Percentiles rank a stretch among this genome's conserved stretches.
Conservation (phyloP, 768 basidiomycete species). For the Rhizopogon roseolus region DNA sequence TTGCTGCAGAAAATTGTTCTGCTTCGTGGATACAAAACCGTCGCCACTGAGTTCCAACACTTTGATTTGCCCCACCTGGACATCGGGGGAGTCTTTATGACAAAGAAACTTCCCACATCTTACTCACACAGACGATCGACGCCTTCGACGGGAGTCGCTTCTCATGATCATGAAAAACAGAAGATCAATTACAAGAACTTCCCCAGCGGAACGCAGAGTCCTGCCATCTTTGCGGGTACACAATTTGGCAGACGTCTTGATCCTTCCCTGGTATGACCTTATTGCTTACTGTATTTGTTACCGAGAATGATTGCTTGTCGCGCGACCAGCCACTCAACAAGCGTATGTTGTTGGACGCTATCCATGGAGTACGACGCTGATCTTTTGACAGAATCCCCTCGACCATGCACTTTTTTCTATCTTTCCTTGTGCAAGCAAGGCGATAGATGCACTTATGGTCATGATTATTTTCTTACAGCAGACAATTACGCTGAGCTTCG, state of each 20-base stretch:
- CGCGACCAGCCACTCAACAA: constrained; percentile 24
- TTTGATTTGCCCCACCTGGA: constrained; percentile 27
- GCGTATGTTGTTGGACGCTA: constrained; percentile 14
- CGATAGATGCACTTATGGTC: constrained; percentile 28
- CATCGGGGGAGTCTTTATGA: constrained; percentile 33
- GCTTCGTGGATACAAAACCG: constrained; percentile 33
- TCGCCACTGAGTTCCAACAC: constrained; percentile 29
- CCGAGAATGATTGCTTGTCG: background rate
- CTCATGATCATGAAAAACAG: constrained; percentile 23
- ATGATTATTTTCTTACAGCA: constrained; percentile 26
- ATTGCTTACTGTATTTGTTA: background rate
- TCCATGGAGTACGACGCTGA: background rate
- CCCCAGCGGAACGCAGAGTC: background rate
- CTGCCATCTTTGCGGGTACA: background rate
- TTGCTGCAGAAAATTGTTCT: constrained; percentile 32
- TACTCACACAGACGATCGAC: constrained; percentile 1
- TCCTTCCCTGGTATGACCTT: constrained; percentile 2
- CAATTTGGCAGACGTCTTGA: constrained; percentile 3
- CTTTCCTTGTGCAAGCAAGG: constrained; percentile 26
- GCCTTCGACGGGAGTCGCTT: constrained; percentile 1
- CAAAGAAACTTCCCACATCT: constrained; percentile 17
- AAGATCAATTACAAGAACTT: background rate
- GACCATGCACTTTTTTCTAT: constrained; percentile 35
- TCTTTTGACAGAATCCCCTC: constrained; percentile 26
- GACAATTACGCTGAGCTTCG: constrained; percentile 26